phyloP scores from a whole-genome alignment of 805 yeast species.

The Kuraishia ogatae region DNA sequence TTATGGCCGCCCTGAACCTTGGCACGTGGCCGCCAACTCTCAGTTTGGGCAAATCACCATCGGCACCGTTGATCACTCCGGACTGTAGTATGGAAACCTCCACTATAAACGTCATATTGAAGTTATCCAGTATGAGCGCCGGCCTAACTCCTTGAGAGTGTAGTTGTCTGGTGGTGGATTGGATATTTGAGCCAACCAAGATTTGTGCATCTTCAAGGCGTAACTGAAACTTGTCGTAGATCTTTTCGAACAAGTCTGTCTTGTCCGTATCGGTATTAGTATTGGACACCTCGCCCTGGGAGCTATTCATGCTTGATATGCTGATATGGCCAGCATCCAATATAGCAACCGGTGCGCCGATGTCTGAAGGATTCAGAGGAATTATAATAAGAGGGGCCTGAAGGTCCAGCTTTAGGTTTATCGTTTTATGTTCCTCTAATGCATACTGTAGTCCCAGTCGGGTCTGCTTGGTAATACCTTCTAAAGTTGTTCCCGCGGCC shows the following conservation, averaged over 20 bases:
- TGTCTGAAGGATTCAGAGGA: constrained; percentile 72
- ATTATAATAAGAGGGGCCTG: constrained; percentile 89
- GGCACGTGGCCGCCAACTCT: constrained; percentile 76
- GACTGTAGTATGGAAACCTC: constrained; percentile 58
- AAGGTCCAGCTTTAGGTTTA: constrained; percentile 76
- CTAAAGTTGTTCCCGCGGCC: constrained; percentile 94
- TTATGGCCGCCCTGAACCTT: constrained; percentile 56
- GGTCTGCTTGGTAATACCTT: constrained; percentile 83
- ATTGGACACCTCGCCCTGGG: no score
- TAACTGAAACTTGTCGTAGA: constrained; percentile 84
- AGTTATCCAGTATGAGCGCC: constrained; percentile 61
- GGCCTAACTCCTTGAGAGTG: constrained; percentile 34
- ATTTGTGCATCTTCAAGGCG: constrained; percentile 80
- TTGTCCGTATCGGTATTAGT: no score
- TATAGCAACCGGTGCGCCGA: constrained; percentile 83
- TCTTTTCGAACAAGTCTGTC: constrained; percentile 62
- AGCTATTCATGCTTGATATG: constrained; percentile 64
- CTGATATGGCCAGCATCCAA: constrained; percentile 95
- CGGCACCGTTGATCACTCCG: constrained; percentile 27
- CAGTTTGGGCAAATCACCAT: constrained; percentile 65
- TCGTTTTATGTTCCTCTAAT: constrained; percentile 87
- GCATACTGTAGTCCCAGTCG: constrained; percentile 90
- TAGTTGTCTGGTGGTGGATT: constrained; percentile 67
- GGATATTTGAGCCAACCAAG: constrained; percentile 74
- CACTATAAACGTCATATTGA: constrained; percentile 63